These are phyloP conservation scores for Purpureocillium lavendulum DNA, from an alignment of 2,329 filamentous ascomycete species.

Conservation along the genomic window DNA sequence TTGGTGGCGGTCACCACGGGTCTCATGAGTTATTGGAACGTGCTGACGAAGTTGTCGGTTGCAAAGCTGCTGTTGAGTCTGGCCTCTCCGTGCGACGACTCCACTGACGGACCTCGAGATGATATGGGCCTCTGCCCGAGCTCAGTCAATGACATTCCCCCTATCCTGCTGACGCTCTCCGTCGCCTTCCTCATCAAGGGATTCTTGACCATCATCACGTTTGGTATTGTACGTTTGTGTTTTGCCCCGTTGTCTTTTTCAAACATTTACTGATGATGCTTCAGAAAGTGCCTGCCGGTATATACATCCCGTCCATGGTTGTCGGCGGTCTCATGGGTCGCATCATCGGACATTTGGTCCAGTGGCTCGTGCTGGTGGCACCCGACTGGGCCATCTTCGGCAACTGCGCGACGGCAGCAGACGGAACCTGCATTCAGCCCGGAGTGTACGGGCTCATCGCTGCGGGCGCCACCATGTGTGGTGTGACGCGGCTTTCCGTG, in stretches of 20 bases:
- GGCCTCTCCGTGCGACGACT: slow-evolving; percentile 73
- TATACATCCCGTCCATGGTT: slow-evolving; percentile 98
- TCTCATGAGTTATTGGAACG: slow-evolving; percentile 86
- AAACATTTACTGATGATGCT: no score
- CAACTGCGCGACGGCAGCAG: slow-evolving; percentile 59
- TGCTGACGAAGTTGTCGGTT: slow-evolving; percentile 79
- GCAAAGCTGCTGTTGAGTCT: slow-evolving; percentile 86
- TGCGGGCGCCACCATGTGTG: slow-evolving; percentile 95
- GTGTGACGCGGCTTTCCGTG: slow-evolving; percentile 86
- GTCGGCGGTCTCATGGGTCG: slow-evolving; percentile 88
- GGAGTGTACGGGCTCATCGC: slow-evolving; percentile 96
- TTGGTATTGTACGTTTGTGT: slow-evolving; percentile 57
- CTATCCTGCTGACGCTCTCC: slow-evolving; percentile 62
- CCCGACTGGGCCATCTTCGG: slow-evolving; percentile 67
- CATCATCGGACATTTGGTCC: slow-evolving; percentile 76
- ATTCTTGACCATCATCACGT: slow-evolving; percentile 79
- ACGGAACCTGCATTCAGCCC: slow-evolving; percentile 82
- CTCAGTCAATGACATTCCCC: slow-evolving; percentile 65
- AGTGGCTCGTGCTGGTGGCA: slow-evolving; percentile 69
- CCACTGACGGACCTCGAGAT: slow-evolving; percentile 51
- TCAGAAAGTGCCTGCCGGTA: slow-evolving; percentile 85
- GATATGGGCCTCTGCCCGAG: slow-evolving; percentile 70
- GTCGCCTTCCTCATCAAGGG: slow-evolving; percentile 85
- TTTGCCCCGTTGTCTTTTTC: no score
- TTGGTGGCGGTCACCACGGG: slow-evolving; percentile 82